A percentile compares a stretch with the other conserved stretches of the same genome.
Conservation (phyloP, 148 eudicot species). For the Rheum nobile region DNA sequence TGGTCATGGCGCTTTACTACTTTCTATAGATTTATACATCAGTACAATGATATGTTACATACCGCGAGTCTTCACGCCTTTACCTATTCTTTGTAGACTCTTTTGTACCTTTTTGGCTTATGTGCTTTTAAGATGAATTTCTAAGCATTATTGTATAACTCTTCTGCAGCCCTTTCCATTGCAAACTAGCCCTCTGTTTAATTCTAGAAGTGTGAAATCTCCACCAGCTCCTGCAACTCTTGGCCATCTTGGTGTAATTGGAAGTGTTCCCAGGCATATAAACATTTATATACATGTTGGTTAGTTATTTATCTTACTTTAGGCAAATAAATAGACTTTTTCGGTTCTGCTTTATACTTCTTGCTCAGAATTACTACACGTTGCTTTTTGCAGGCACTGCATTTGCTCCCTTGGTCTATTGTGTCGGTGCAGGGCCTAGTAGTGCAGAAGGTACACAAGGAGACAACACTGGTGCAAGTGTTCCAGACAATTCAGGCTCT, state of each 20-base stretch:
- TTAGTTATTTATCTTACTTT: too few relatives aligned
- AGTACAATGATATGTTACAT: neutral
- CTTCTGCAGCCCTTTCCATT: slow-evolving; percentile 78
- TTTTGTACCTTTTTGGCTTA: neutral
- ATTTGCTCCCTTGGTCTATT: slow-evolving; percentile 33
- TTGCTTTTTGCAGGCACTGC: slow-evolving; percentile 25
- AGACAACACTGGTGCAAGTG: too few relatives aligned
- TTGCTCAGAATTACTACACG: neutral
- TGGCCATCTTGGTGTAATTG: slow-evolving; percentile 56
- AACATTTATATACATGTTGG: slow-evolving; percentile 92
- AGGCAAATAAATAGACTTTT: neutral
- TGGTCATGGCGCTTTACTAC: too few relatives aligned
- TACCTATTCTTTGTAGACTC: neutral
- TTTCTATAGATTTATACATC: too few relatives aligned
- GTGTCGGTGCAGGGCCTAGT: slow-evolving; percentile 47
- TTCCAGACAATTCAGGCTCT: too few relatives aligned
- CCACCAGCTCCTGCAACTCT: slow-evolving; percentile 29
- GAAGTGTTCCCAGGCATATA: slow-evolving; percentile 59
- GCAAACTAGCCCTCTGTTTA: slow-evolving; percentile 66
- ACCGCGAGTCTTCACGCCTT: neutral
- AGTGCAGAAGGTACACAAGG: slow-evolving; percentile 56
- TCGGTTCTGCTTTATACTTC: neutral
- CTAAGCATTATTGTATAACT: neutral
- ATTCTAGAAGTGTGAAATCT: too few relatives aligned
- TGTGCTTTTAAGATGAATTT: neutral